Evolutionary conservation across 2,329 filamentous ascomycete genomes (phyloP), one percentile per base, ranked within the genome.

Genomic region (Saccharata proteae): DNA sequence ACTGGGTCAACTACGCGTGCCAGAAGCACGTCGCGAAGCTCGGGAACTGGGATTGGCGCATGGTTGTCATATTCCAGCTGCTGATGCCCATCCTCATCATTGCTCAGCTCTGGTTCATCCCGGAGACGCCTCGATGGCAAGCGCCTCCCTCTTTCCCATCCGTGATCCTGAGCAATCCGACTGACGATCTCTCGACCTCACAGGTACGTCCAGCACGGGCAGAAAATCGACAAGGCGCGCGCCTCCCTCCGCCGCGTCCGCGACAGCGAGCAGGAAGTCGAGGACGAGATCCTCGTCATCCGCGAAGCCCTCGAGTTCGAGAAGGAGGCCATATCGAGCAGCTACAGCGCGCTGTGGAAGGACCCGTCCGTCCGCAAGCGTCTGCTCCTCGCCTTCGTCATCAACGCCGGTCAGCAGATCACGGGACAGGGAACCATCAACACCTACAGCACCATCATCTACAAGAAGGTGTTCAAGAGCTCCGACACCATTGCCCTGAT

Each of bases 391-490:
- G 75, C 75, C 15, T 67, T 78, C 40, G 55, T 79, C 29, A 57
- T 82, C 53, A 82, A 82, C 48, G 65, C 75, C 26, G 77, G 77
- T 26, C 77, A 80, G 52, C 77, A 82, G 51, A 64, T 82, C 23
- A 78, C 76, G 4, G 77, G 77, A 13, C 77, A 82, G 53, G 78
- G 77, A 39, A 77, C 75, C 2, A 64, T 82, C 41, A 82, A 81
- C 64, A 68, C 69, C 3, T 82, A 82, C 62, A 77, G 70, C 13
- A 78, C 76, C n/a, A 69, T 71, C 43, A 77, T 82, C 46, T 82
- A 82, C 61, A 71, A 78, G 57, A 75, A 77, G 48, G 69, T 81
- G 15, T 82, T 77, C 61, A 64, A 58, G 15, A 63, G 55, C 32
- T 15, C 11, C 11, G 57, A 54, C 33, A 58, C 67, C 14, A 80